Percentiles rank a stretch among this genome's conserved stretches.
Evolutionary conservation across 495 filamentous ascomycete species (phyloP).

Genomic region (Hyphodiscus hymeniophilus): DNA sequence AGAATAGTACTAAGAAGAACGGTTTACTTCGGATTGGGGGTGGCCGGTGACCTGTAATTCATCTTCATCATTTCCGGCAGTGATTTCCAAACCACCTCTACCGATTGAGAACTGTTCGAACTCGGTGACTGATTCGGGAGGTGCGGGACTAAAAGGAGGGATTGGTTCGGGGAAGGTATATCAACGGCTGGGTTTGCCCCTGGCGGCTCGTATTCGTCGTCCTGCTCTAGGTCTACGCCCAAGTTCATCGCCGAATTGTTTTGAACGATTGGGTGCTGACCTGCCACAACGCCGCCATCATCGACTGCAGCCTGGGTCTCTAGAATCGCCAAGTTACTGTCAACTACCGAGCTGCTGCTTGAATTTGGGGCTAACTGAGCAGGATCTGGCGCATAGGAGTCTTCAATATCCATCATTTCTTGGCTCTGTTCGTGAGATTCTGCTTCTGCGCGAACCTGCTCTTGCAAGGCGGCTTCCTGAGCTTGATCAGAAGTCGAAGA

Average conservation of each 20-base stretch:
- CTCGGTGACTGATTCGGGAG: slow-evolving; percentile 9
- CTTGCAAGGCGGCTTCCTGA: slow-evolving; percentile 19
- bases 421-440: slow-evolving; percentile 8
- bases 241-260: no score
- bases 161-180: slow-evolving; percentile 5
- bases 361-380: slow-evolving; percentile 3
- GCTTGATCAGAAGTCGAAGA: slow-evolving; percentile 11
- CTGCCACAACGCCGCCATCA: no score
- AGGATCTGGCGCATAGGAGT: slow-evolving; percentile 15
- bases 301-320: no score
- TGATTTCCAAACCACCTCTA: neutral
- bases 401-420: slow-evolving; percentile 13
- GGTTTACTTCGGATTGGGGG: slow-evolving; percentile 28
- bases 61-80: neutral
- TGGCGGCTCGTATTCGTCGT: slow-evolving; percentile 52
- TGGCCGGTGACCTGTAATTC: slow-evolving; percentile 18
- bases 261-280: no score
- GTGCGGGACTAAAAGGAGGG: slow-evolving; percentile 23
- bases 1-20: slow-evolving; percentile 11
- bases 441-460: slow-evolving; percentile 15
- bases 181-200: slow-evolving; percentile 28
- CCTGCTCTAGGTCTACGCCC: no score
- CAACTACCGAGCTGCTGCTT: neutral
- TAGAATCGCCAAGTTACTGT: no score
- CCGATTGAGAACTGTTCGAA: no score